Base-by-base conservation (phyloP, 805 yeast genomes). In the Zygoascus flipseniorum region DNA sequence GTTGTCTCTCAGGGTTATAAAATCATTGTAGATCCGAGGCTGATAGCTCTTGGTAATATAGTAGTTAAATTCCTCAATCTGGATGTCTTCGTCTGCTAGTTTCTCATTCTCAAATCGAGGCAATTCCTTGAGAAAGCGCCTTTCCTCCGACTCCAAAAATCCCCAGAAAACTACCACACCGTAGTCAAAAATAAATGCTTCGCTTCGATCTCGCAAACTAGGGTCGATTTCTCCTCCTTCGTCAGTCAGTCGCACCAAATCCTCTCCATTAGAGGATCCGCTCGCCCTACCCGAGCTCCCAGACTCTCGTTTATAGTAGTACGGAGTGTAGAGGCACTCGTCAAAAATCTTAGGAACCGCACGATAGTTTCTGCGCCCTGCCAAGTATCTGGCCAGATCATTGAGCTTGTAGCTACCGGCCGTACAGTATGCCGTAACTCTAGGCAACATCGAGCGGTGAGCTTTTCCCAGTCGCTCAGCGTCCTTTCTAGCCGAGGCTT, bases 91-190 rank as follows among this genome's bases (percentile, higher is more conserved):
- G 47, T 81, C 82, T 0, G 96, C 86, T 37, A 93, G 75, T 67
- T 93, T 93, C 65, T 93, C 99, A 64, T 81, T 85, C 58, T 74
- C 99, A 69, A 90, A 93, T 56, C 80, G 81, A n/a, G 92, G 95
- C 60, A 93, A 72, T 64, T 92, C 97, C 50, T 77, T 78, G 52
- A 93, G 70, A 60, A 93, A 87, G 50, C 89, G 82, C 51, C 75
- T 74, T 65, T 93, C 99, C 68, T 93, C 98, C 51, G 81, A 77
- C 52, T 81, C 77, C 1, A 89, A 80, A 64, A 88, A 93, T 0
- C 99, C 99, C 99, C 99, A 93, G 73, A 93, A 71, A 1, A 93
- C 96, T 32, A 89, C 82, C n/a, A 93, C 99, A 19, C 99, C 99
- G 68, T 93, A 93, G 63, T 90, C 97, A 72, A 93, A 93, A 8